Base-by-base conservation (phyloP, 1,139 yeast genomes). In the Tardiomyces digboiensis region DNA sequence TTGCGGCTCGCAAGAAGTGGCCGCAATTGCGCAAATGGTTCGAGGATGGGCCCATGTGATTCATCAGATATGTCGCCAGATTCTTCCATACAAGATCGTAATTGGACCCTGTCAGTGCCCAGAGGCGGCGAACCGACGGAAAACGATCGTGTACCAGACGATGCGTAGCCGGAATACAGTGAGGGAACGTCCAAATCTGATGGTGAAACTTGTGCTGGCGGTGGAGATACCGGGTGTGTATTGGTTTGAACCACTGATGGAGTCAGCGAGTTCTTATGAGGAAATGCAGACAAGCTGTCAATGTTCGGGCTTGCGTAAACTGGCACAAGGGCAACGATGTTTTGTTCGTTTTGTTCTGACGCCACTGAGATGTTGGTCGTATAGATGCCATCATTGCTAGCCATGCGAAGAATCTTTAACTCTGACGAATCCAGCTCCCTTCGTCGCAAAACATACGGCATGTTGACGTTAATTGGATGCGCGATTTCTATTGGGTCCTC, bases 261-360 rank as follows among this genome's bases (percentile, higher is more conserved):
- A 13, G 20, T 29, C n/a, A 53, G 19, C 13, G 55, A 52, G 49
- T 53, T 53, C 39, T 51, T 51, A 45, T 52, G 50, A 13, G 56
- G 56, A 36, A 53, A 53, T 22, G 42, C 39, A 19, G 55, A 49
- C 22, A 51, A 39, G 12, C 55, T 52, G 41, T 52, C 55, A 21
- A 47, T 26, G 36, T 46, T 47, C 13, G 54, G 56, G 6, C 50
- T 43, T 18, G 43, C 42, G 39, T 53, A 53, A 12, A 53, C 44
- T 7, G 56, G 56, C 18, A 53, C 55, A 14, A 51, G 40, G 2
- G 52, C 56, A n/a, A 23, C 38, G 19, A 20, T 20, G 33, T 33
- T 19, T 33, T 20, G 20, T 19, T 21, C 18, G 5, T 8, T 3
- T n/a, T 10, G 29, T 14, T 37, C 39, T 8, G 20, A 13, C 29